Percentiles rank a stretch among this genome's conserved stretches.
Conservation (phyloP, 2,329 filamentous ascomycete genomes). For the Zopfia rhizophila region DNA sequence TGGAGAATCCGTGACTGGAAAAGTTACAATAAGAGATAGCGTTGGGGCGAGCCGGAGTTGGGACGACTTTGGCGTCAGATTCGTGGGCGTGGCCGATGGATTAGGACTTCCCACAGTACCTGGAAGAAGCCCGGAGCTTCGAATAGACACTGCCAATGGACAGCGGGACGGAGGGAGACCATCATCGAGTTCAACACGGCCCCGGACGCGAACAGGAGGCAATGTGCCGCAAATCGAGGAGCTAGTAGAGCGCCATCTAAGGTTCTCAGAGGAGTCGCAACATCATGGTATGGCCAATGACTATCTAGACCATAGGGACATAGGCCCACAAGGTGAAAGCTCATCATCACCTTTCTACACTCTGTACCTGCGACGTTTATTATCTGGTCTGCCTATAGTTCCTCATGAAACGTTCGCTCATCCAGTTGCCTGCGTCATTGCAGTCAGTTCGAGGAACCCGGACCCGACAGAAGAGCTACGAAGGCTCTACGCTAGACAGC, state of each 20-base stretch:
- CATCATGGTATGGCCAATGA: slow-evolving; percentile 41
- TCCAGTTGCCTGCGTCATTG: slow-evolving; percentile 92
- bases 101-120: slow-evolving; percentile 51
- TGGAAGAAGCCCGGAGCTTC: slow-evolving; percentile 52
- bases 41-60: slow-evolving; percentile 82
- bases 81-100: slow-evolving; percentile 74
- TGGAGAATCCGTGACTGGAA: slow-evolving; percentile 86
- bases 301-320: slow-evolving; percentile 55
- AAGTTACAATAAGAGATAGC: slow-evolving; percentile 90
- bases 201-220: slow-evolving; percentile 56
- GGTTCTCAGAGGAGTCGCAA: slow-evolving; percentile 72
- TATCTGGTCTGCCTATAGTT: slow-evolving; percentile 81
- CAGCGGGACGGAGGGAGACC: slow-evolving; percentile 30
- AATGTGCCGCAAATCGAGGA: slow-evolving; percentile 78
- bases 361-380: slow-evolving; percentile 81
- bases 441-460: slow-evolving; percentile 88
- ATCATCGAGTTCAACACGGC: slow-evolving; percentile 43
- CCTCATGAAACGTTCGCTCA: slow-evolving; percentile 95
- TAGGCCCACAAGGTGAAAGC: slow-evolving; percentile 35
- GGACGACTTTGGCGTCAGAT: slow-evolving; percentile 91
- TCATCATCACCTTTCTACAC: slow-evolving; percentile 80
- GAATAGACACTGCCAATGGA: slow-evolving; percentile 35
- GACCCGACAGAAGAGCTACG: slow-evolving; percentile 88
- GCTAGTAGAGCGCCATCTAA: slow-evolving; percentile 81
- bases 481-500: slow-evolving; percentile 86